These are phyloP conservation scores for Thuja plicata DNA, from an alignment of 83 land plant genomes.

Conservation along the genomic window DNA sequence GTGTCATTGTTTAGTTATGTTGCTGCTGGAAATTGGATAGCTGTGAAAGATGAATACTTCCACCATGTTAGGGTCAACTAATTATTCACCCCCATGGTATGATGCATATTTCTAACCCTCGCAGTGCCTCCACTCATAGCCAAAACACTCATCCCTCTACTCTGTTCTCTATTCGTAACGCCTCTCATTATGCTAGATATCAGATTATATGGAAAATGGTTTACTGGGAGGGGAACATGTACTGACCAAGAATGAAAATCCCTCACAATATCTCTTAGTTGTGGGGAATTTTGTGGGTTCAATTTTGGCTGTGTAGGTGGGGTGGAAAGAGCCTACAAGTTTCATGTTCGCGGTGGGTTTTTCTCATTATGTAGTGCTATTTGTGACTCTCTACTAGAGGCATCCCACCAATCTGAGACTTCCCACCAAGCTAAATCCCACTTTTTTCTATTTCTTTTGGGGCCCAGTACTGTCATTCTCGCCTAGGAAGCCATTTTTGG, in stretches of 20 bases:
- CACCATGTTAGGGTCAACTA: slow-evolving; percentile 32
- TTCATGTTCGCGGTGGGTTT: slow-evolving; percentile 61
- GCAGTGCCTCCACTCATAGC: slow-evolving; percentile 13
- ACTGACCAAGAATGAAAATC: slow-evolving; percentile 42
- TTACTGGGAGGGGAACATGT: slow-evolving; percentile 34
- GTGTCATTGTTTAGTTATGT: no score
- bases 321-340: slow-evolving; percentile 51
- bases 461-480: slow-evolving; percentile 63
- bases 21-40: no score
- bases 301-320: slow-evolving; percentile 20
- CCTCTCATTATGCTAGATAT: slow-evolving; percentile 39
- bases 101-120: slow-evolving; percentile 29
- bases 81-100: slow-evolving; percentile 29
- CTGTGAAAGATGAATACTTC: slow-evolving; percentile 29
- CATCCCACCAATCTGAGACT: slow-evolving; percentile 33
- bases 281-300: slow-evolving; percentile 40
- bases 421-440: slow-evolving; percentile 50
- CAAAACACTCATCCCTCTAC: slow-evolving; percentile 15
- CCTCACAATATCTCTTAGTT: slow-evolving; percentile 36
- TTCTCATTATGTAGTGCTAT: slow-evolving; percentile 64
- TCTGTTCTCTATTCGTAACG: slow-evolving; percentile 28
- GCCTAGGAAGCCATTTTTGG: slow-evolving; percentile 60
- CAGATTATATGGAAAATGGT: slow-evolving; percentile 52
- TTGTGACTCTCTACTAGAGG: slow-evolving; percentile 66
- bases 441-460: slow-evolving; percentile 63